These are phyloP conservation scores for Echeveria elegans DNA, from an alignment of 164 flowering plant genomes.

Conservation along the genomic window DNA sequence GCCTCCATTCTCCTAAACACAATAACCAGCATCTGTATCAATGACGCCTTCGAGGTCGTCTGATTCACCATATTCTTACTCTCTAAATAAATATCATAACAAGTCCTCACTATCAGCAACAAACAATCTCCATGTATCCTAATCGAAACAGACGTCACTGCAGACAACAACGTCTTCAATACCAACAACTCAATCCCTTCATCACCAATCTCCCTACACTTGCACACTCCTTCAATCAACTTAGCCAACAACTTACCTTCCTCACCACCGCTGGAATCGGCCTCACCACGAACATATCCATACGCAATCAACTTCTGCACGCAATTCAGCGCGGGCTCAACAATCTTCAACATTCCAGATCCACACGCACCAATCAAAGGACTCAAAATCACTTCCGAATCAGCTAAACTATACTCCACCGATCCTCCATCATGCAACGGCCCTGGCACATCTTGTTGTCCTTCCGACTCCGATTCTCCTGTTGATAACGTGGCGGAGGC, in stretches of 20 bases:
- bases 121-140: constrained; percentile 92
- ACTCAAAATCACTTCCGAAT: constrained; percentile 63
- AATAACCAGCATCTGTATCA: constrained; percentile 95
- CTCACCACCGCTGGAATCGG: constrained; percentile 55
- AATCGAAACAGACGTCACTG: constrained; percentile 75
- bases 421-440: constrained; percentile 46
- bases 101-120: constrained; percentile 81
- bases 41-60: constrained; percentile 91
- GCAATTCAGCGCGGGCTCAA: constrained; percentile 81
- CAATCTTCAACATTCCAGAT: constrained; percentile 64
- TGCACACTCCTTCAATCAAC: constrained; percentile 74
- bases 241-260: constrained; percentile 50
- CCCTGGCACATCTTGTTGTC: constrained; percentile 35
- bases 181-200: constrained; percentile 64
- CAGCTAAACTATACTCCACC: constrained; percentile 46
- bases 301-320: constrained; percentile 74
- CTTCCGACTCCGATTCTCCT: neutral
- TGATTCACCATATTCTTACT: constrained; percentile 94
- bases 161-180: constrained; percentile 72
- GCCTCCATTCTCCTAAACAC: constrained; percentile 99
- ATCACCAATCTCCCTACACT: constrained; percentile 74
- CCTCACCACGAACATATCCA: constrained; percentile 77
- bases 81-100: constrained; percentile 81
- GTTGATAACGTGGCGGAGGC: constrained; percentile 16
- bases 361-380: constrained; percentile 64